Percentiles rank a stretch among this genome's conserved stretches.
Evolutionary conservation across 2,329 filamentous ascomycete species (phyloP).

Genomic region (Aureobasidium sp.): DNA sequence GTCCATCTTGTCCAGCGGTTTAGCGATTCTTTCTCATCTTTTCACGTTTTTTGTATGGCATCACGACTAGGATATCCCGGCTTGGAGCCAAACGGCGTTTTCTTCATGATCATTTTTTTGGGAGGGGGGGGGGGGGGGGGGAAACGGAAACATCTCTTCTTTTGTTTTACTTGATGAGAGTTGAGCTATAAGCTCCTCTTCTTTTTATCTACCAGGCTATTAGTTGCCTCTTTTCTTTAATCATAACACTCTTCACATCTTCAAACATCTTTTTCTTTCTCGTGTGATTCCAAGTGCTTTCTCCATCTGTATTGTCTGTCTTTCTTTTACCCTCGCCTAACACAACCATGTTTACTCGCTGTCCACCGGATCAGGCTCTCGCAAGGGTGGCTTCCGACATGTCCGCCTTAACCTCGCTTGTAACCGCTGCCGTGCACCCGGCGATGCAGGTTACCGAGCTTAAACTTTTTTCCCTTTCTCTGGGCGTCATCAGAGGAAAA

Average conservation of each 20-base stretch:
- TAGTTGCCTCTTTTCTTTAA: constrained; percentile 3
- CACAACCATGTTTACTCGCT: not conserved
- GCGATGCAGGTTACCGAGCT: constrained; percentile 10
- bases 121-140: not conserved
- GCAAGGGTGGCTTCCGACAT: not conserved
- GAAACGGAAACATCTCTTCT: constrained; percentile 9
- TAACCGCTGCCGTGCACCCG: constrained; percentile 1
- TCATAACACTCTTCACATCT: constrained; percentile 4
- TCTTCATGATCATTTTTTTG: not conserved
- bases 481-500: not conserved
- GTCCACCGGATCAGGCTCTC: not conserved
- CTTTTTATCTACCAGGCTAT: not conserved
- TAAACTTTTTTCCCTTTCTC: not conserved
- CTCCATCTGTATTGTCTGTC: not conserved
- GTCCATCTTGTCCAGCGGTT: constrained; percentile 13
- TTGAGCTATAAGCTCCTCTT: constrained; percentile 11
- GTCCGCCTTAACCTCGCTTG: constrained; percentile 11
- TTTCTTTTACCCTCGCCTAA: not conserved
- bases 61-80: constrained; percentile 15
- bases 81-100: constrained; percentile 10
- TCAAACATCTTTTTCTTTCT: not conserved
- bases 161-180: not conserved
- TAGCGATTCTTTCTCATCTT: constrained; percentile 6
- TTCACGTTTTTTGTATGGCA: not conserved
- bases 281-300: not conserved